These are phyloP conservation scores for Magnusiomyces fungicola DNA, from an alignment of 1,139 yeast genomes.

Conservation along the genomic window DNA sequence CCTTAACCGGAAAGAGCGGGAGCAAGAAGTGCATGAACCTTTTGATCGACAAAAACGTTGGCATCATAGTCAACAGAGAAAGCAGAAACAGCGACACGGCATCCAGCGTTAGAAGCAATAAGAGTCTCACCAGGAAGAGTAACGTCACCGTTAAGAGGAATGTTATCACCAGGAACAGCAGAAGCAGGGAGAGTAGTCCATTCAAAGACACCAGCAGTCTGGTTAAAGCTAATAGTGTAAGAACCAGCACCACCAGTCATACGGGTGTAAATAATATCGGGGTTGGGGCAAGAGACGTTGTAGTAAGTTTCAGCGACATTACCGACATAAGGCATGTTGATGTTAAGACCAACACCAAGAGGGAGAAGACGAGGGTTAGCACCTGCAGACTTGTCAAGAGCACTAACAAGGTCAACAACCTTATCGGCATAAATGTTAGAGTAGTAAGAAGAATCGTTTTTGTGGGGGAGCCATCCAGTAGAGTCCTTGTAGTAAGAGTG, in stretches of 20 bases:
- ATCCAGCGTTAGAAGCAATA: background rate
- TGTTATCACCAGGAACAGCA: slow-evolving; percentile 4
- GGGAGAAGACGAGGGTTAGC: slow-evolving; percentile 34
- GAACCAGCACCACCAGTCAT: slow-evolving; percentile 6
- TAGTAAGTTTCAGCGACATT: background rate
- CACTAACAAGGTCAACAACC: slow-evolving; percentile 34
- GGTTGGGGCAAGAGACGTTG: slow-evolving; percentile 2
- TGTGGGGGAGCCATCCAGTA: slow-evolving; percentile 5
- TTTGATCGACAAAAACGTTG: background rate
- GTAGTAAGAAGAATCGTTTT: slow-evolving; percentile 27
- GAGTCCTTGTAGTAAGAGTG: slow-evolving; percentile 10
- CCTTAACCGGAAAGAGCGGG: background rate
- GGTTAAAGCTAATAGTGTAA: background rate
- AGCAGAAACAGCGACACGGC: slow-evolving; percentile 7
- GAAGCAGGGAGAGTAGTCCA: slow-evolving; percentile 1
- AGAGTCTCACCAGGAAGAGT: slow-evolving; percentile 10
- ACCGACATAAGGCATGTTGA: slow-evolving; percentile 36
- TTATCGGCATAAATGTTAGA: slow-evolving; percentile 37
- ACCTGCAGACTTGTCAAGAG: slow-evolving; percentile 31
- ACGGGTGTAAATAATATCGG: slow-evolving; percentile 6
- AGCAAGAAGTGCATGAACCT: slow-evolving; percentile 1
- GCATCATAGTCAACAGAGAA: slow-evolving; percentile 11
- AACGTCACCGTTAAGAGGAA: slow-evolving; percentile 4
- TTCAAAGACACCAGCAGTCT: slow-evolving; percentile 3
- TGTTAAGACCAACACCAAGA: slow-evolving; percentile 37